These are phyloP conservation scores for Phytophthora europaea DNA, from an alignment of 352 stramenopile genomes.

Conservation along the genomic window DNA sequence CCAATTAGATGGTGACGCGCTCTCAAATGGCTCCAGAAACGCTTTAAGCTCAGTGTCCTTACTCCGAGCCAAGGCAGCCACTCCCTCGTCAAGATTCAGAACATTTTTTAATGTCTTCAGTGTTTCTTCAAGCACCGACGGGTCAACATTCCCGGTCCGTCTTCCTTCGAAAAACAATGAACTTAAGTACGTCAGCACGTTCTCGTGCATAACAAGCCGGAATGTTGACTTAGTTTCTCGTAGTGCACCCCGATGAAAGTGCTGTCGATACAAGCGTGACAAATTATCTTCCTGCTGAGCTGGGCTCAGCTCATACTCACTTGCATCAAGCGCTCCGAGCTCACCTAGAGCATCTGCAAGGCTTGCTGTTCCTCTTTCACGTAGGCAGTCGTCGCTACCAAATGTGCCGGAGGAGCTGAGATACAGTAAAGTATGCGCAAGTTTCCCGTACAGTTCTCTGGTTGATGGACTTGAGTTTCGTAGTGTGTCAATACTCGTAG, in stretches of 20 bases:
- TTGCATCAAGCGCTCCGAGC: slow-evolving; percentile 66
- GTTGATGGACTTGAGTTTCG: slow-evolving; percentile 27
- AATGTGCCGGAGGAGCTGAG: slow-evolving; percentile 46
- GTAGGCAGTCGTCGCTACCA: slow-evolving; percentile 10
- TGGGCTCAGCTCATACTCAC: slow-evolving; percentile 71
- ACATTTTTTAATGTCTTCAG: slow-evolving; percentile 63
- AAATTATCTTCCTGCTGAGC: slow-evolving; percentile 58
- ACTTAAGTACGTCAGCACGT: slow-evolving; percentile 64
- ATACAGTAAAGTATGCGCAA: slow-evolving; percentile 67
- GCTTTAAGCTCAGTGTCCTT: slow-evolving; percentile 74
- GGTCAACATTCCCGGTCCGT: slow-evolving; percentile 17
- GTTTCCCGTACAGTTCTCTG: slow-evolving; percentile 45
- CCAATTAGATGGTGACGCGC: slow-evolving; percentile 65
- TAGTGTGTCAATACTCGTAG: slow-evolving; percentile 40
- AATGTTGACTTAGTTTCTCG: slow-evolving; percentile 64
- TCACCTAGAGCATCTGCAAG: slow-evolving; percentile 77
- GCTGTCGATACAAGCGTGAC: slow-evolving; percentile 58
- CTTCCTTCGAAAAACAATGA: slow-evolving; percentile 74
- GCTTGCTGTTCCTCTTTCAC: slow-evolving; percentile 25
- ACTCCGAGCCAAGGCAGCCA: slow-evolving; percentile 44
- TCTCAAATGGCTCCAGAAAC: slow-evolving; percentile 66
- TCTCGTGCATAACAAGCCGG: slow-evolving; percentile 64
- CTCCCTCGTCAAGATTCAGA: slow-evolving; percentile 51
- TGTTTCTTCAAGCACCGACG: slow-evolving; percentile 54
- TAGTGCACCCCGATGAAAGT: slow-evolving; percentile 69